Conservation (phyloP, 129 eudicot genomes). For the Lactuca sativa region DNA sequence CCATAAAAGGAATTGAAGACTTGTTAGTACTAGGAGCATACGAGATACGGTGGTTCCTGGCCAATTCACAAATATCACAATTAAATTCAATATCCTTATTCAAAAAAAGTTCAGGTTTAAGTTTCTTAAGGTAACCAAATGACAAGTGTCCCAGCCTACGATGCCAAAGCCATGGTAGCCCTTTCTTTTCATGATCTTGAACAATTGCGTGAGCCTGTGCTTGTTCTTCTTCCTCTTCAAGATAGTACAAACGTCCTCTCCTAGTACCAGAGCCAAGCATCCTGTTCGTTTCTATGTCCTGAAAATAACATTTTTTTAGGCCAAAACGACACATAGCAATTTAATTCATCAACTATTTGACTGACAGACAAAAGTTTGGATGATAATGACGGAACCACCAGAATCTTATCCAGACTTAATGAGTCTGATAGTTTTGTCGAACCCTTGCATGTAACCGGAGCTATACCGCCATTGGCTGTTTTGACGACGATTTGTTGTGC, state of each 20-base stretch:
- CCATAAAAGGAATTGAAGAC: slow-evolving; percentile 7
- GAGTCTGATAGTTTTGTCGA: not conserved
- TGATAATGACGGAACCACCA: slow-evolving; percentile 1
- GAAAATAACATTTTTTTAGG: no score
- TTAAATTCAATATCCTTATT: not conserved
- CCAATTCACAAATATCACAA: slow-evolving; percentile 20
- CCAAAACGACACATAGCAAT: no score
- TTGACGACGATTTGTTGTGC: no score
- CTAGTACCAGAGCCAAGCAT: no score
- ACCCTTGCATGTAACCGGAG: slow-evolving; percentile 1
- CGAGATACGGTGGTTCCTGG: slow-evolving; percentile 21
- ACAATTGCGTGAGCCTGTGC: not conserved
- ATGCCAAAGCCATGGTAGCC: not conserved
- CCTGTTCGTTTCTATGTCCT: no score
- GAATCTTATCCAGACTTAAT: not conserved
- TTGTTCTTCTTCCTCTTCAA: not conserved
- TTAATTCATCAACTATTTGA: not conserved
- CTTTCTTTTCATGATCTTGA: not conserved
- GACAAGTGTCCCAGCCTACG: not conserved
- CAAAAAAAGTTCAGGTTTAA: not conserved
- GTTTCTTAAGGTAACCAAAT: slow-evolving; percentile 2
- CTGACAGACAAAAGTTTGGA: not conserved
- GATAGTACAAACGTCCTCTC: no score
- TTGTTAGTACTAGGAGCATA: slow-evolving; percentile 19
- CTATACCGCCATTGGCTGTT: not conserved